Percentiles rank a stretch among this genome's conserved stretches.
Evolutionary conservation across 208 protist genomes (phyloP).

Genomic region (Endotrypanum monterogeii): DNA sequence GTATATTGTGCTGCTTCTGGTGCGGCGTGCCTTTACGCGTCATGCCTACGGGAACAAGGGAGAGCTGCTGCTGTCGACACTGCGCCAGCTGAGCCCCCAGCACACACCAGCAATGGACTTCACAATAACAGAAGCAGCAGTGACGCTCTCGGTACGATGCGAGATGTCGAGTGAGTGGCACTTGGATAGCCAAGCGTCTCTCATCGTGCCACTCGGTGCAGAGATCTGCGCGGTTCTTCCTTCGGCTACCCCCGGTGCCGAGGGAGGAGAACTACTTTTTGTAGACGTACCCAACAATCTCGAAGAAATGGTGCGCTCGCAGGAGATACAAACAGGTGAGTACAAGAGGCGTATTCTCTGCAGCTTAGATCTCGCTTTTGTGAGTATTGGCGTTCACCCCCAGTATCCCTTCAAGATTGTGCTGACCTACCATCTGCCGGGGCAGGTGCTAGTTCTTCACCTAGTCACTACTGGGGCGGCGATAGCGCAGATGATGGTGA

Average conservation of each 20-base stretch:
- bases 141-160: slow-evolving; percentile 25
- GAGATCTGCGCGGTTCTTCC: slow-evolving; percentile 40
- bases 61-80: slow-evolving; percentile 12
- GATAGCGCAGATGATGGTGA: slow-evolving; percentile 29
- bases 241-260: slow-evolving; percentile 1
- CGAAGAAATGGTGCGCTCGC: slow-evolving; percentile 10
- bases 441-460: slow-evolving; percentile 27
- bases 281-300: slow-evolving; percentile 6
- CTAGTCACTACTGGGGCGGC: slow-evolving; percentile 34
- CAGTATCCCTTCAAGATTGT: slow-evolving; percentile 46
- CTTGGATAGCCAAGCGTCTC: slow-evolving; percentile 5
- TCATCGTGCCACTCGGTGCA: slow-evolving; percentile 34
- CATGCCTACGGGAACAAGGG: not conserved
- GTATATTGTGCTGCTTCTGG: slow-evolving; percentile 25
- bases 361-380: slow-evolving; percentile 46
- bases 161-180: slow-evolving; percentile 50
- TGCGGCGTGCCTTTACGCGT: slow-evolving; percentile 8
- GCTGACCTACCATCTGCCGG: slow-evolving; percentile 38
- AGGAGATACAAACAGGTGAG: slow-evolving; percentile 14
- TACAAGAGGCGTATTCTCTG: slow-evolving; percentile 42
- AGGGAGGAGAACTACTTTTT: slow-evolving; percentile 24
- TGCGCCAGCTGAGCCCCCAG: slow-evolving; percentile 16
- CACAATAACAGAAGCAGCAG: slow-evolving; percentile 11
- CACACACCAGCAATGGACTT: slow-evolving; percentile 10
- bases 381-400: slow-evolving; percentile 16